These are phyloP conservation scores for Podospora conica DNA, from an alignment of 495 filamentous ascomycete species.

Conservation along the genomic window DNA sequence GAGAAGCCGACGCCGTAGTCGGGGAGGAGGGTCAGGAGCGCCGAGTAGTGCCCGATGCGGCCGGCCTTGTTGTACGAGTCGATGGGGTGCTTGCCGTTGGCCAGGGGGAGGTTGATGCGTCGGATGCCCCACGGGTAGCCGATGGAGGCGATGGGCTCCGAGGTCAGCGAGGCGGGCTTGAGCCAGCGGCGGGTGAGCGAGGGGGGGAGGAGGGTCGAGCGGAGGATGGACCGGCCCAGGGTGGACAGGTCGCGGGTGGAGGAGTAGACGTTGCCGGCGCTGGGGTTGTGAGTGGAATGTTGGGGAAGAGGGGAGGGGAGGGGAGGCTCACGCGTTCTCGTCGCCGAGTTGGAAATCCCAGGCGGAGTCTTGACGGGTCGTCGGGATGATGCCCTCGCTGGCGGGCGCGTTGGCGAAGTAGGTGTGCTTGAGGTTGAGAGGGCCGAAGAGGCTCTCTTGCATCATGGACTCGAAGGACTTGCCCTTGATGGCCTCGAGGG, in stretches of 20 bases:
- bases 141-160: constrained; percentile 40
- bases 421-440: constrained; percentile 30
- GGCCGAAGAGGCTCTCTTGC: constrained; percentile 1
- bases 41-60: constrained; percentile 40
- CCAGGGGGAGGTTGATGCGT: constrained; percentile 27
- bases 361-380: constrained; percentile 8
- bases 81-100: constrained; percentile 43
- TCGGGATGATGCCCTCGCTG: constrained; percentile 30
- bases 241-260: constrained; percentile 45
- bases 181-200: constrained; percentile 51
- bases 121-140: constrained; percentile 56
- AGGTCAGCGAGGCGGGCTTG: constrained; percentile 46
- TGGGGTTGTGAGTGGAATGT: constrained; percentile 6
- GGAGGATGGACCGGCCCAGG: constrained; percentile 51
- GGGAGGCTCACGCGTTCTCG: constrained; percentile 29
- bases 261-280: constrained; percentile 54
- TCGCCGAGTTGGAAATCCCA: constrained; percentile 40
- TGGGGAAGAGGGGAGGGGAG: constrained; percentile 7
- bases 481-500: constrained; percentile 49
- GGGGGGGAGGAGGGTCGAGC: constrained; percentile 39
- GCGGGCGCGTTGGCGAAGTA: constrained; percentile 32
- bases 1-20: constrained; percentile 48
- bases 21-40: constrained; percentile 42
- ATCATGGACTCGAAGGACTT: constrained; percentile 5
- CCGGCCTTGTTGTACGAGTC: constrained; percentile 50